A percentile compares a stretch with the other conserved stretches of the same genome.
Conservation (phyloP, 2,329 filamentous ascomycete species). For the Arthrobotrys megalospora region DNA sequence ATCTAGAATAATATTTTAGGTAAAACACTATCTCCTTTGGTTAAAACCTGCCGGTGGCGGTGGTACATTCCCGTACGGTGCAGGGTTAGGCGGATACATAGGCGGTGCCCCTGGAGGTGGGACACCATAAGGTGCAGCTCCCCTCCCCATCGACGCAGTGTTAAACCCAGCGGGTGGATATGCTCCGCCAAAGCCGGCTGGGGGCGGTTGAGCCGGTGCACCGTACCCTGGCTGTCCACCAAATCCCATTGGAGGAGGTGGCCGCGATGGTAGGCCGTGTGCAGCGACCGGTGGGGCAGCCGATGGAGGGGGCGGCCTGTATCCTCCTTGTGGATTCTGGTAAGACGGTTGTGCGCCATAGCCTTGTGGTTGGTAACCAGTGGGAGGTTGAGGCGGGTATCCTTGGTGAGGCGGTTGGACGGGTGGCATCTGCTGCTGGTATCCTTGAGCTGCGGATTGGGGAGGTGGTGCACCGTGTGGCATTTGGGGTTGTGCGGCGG, state of each 20-base stretch:
- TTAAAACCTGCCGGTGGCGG: slow-evolving; percentile 55
- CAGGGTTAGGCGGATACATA: slow-evolving; percentile 55
- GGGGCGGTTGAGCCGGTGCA: slow-evolving; percentile 74
- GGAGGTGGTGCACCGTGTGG: slow-evolving; percentile 67
- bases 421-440: slow-evolving; percentile 53
- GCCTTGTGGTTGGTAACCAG: slow-evolving; percentile 50
- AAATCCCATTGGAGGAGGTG: slow-evolving; percentile 63
- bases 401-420: slow-evolving; percentile 43
- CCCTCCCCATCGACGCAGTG: slow-evolving; percentile 48
- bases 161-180: slow-evolving; percentile 56
- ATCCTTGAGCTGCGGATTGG: slow-evolving; percentile 48
- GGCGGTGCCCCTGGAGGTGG: slow-evolving; percentile 51
- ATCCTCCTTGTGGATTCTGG: slow-evolving; percentile 61
- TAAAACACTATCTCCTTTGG: slow-evolving; percentile 46
- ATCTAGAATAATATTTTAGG: slow-evolving; percentile 10
- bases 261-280: slow-evolving; percentile 63
- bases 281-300: slow-evolving; percentile 61
- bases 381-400: slow-evolving; percentile 64
- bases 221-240: slow-evolving; percentile 64
- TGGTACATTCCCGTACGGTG: slow-evolving; percentile 53
- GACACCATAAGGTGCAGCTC: slow-evolving; percentile 47
- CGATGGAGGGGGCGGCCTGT: slow-evolving; percentile 60
- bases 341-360: slow-evolving; percentile 42
- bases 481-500: slow-evolving; percentile 68
- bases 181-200: slow-evolving; percentile 67